A percentile compares a stretch with the other conserved stretches of the same genome.
These are phyloP conservation scores for Citrus inodora DNA, from an alignment of 345 rosid genomes.

Conservation along the genomic window DNA sequence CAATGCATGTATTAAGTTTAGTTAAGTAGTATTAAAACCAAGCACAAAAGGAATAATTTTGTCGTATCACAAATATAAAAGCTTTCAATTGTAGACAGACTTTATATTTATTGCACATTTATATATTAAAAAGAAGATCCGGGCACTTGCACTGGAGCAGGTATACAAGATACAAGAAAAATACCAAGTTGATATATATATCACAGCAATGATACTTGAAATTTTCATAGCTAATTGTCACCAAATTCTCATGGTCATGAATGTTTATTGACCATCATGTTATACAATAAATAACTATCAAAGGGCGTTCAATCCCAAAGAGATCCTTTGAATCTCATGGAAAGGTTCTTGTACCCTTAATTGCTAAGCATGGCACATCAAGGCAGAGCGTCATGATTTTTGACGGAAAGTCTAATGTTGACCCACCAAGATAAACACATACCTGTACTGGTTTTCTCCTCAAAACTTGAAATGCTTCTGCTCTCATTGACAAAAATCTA, in stretches of 20 bases:
- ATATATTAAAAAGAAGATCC: background rate
- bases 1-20: background rate
- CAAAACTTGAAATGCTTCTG: conserved; percentile 96
- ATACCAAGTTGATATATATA: background rate
- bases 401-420: background rate
- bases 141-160: background rate
- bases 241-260: background rate
- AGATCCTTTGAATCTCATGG: background rate
- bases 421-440: conserved; percentile 5
- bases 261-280: background rate
- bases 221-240: background rate
- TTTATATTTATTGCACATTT: background rate
- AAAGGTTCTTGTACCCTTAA: background rate
- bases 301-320: background rate
- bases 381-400: conserved; percentile 3
- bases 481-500: conserved; percentile 98
- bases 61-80: background rate
- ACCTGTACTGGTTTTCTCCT: conserved; percentile 98
- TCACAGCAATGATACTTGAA: background rate
- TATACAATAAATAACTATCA: background rate
- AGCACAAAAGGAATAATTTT: background rate
- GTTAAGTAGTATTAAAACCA: background rate
- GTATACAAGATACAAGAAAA: background rate
- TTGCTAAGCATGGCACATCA: background rate
- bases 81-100: background rate